Conservation (phyloP, 805 yeast species). For the Kazachstania martiniae region DNA sequence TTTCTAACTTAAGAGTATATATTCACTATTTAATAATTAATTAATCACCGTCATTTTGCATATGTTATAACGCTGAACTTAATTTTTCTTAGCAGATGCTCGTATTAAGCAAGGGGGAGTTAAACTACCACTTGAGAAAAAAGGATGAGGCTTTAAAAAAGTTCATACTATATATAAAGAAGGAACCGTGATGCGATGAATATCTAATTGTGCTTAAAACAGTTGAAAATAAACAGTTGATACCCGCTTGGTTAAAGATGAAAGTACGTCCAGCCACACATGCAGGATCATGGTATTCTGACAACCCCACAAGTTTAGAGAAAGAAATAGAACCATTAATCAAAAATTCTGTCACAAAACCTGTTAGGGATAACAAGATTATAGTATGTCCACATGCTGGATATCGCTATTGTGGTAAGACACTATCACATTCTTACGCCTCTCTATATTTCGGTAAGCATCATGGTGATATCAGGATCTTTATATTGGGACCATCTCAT, state of each 20-base stretch:
- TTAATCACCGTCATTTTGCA: too few species aligned
- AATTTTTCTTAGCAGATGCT: too few species aligned
- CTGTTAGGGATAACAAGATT: slow-evolving; percentile 25
- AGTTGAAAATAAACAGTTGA: neutral
- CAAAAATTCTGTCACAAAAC: neutral
- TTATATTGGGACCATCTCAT: slow-evolving; percentile 88
- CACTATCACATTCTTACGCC: slow-evolving; percentile 67
- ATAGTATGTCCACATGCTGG: slow-evolving; percentile 69
- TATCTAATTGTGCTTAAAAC: too few species aligned
- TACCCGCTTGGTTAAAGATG: slow-evolving; percentile 1
- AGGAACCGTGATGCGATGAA: too few species aligned
- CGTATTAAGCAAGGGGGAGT: too few species aligned
- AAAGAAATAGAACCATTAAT: slow-evolving; percentile 43
- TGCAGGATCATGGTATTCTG: slow-evolving; percentile 84
- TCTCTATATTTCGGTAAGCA: slow-evolving; percentile 43
- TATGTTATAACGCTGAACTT: too few species aligned
- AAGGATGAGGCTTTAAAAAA: too few species aligned
- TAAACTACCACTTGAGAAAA: too few species aligned
- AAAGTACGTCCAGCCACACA: slow-evolving; percentile 59
- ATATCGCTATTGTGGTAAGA: slow-evolving; percentile 66
- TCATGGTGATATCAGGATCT: slow-evolving; percentile 39
- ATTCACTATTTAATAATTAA: too few species aligned
- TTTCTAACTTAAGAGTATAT: too few species aligned
- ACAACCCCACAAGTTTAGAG: slow-evolving; percentile 32
- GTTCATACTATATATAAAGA: too few species aligned